Evolutionary conservation across 306 rosid species (phyloP).

Genomic region (Castanospermum australe): DNA sequence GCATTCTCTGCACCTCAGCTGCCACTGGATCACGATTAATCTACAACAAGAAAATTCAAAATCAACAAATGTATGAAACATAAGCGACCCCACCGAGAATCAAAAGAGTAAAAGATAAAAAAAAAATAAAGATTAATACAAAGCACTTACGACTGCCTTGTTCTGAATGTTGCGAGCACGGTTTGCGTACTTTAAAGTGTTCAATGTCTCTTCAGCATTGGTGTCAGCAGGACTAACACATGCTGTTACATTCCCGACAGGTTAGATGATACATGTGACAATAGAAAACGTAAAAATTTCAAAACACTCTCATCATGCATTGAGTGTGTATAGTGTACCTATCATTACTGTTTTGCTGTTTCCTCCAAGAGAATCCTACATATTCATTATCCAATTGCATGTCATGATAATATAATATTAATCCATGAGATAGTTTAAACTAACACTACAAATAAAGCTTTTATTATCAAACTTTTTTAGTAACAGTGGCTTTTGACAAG

Average conservation of each 20-base stretch:
- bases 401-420: slow-evolving; percentile 12
- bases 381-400: slow-evolving; percentile 29
- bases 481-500: neutral
- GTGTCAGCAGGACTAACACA: slow-evolving; percentile 99
- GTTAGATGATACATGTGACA: neutral
- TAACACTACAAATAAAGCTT: neutral
- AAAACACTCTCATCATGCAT: neutral
- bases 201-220: slow-evolving; percentile 95
- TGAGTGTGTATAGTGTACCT: slow-evolving; percentile 63
- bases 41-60: slow-evolving; percentile 39
- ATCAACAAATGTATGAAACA: slow-evolving; percentile 1
- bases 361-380: slow-evolving; percentile 97
- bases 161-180: slow-evolving; percentile 99
- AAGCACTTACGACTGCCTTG: slow-evolving; percentile 82
- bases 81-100: neutral
- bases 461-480: neutral
- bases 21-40: slow-evolving; percentile 92
- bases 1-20: slow-evolving; percentile 75
- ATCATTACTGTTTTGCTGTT: slow-evolving; percentile 99
- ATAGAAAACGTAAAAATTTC: slow-evolving; percentile 1
- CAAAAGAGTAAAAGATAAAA: neutral
- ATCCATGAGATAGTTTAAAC: slow-evolving; percentile 13
- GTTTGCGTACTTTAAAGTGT: slow-evolving; percentile 92
- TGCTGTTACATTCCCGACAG: slow-evolving; percentile 49
- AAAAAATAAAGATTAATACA: neutral